Conservation (phyloP, 2,329 filamentous ascomycete genomes). For the Tolypocladium endophyticum region DNA sequence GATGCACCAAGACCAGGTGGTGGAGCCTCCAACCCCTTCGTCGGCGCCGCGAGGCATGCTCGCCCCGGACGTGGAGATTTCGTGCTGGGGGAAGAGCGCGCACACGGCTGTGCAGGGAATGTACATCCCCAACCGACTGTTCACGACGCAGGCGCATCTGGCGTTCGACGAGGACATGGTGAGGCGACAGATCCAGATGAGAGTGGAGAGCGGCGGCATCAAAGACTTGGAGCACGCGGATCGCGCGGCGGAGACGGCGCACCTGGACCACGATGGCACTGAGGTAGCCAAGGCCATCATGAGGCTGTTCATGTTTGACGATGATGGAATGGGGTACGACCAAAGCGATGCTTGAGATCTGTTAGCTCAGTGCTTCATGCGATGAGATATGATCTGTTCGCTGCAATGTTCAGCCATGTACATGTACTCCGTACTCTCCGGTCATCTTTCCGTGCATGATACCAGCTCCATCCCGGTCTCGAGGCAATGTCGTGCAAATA, state of each 20-base stretch:
- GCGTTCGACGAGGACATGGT: background rate
- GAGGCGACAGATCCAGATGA: background rate
- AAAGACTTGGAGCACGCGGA: slow-evolving; percentile 32
- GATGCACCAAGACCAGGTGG: slow-evolving; percentile 49
- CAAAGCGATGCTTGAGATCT: background rate
- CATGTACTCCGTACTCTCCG: no score
- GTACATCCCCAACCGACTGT: slow-evolving; percentile 38
- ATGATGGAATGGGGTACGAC: slow-evolving; percentile 23
- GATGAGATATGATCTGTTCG: no score
- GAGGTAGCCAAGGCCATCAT: slow-evolving; percentile 45
- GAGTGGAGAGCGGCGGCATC: background rate
- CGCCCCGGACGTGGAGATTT: slow-evolving; percentile 25
- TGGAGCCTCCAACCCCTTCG: background rate
- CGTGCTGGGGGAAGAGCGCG: slow-evolving; percentile 51
- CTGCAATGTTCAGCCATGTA: no score
- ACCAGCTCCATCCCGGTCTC: no score
- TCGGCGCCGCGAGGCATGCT: background rate
- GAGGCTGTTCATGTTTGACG: slow-evolving; percentile 39
- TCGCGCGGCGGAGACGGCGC: slow-evolving; percentile 50
- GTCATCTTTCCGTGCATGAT: no score
- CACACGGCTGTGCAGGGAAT: slow-evolving; percentile 64
- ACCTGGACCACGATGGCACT: slow-evolving; percentile 48
- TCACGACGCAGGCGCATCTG: background rate
- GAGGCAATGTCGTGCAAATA: no score
- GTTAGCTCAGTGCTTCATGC: no score